Evolutionary conservation across 2,329 filamentous ascomycete species (phyloP).

Genomic region (Verticillium klebahnii): DNA sequence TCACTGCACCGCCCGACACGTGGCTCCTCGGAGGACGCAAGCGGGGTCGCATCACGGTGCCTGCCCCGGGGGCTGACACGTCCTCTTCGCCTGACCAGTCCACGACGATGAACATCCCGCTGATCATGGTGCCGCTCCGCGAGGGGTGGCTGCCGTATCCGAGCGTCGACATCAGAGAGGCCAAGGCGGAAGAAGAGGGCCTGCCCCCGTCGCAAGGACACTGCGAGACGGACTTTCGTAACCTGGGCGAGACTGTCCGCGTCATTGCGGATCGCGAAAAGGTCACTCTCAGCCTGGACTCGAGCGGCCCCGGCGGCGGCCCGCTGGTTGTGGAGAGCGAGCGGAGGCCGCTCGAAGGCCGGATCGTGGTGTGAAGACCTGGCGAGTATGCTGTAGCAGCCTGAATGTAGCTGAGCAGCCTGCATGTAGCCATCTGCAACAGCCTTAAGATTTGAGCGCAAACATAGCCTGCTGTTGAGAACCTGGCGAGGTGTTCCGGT

Average conservation of each 20-base stretch:
- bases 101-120: constrained; percentile 55
- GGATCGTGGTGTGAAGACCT: constrained; percentile 28
- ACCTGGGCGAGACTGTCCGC: constrained; percentile 70
- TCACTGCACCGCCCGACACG: constrained; percentile 66
- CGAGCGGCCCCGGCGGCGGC: constrained; percentile 60
- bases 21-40: constrained; percentile 85
- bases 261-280: constrained; percentile 67
- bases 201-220: constrained; percentile 28
- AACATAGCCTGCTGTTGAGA: too few species aligned
- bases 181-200: constrained; percentile 27
- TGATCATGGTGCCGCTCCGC: constrained; percentile 76
- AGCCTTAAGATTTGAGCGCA: too few species aligned
- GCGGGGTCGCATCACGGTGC: constrained; percentile 43
- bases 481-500: too few species aligned
- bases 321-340: constrained; percentile 65
- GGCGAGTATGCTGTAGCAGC: neutral
- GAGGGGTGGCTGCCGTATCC: constrained; percentile 77
- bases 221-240: constrained; percentile 78
- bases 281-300: constrained; percentile 69
- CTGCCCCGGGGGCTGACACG: constrained; percentile 17
- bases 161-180: constrained; percentile 69
- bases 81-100: constrained; percentile 40
- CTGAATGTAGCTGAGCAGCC: too few species aligned
- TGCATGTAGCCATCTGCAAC: neutral
- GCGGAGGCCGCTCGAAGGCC: constrained; percentile 25